These are phyloP conservation scores for Leishmania braziliensis DNA, from an alignment of 208 protist genomes.

Conservation along the genomic window DNA sequence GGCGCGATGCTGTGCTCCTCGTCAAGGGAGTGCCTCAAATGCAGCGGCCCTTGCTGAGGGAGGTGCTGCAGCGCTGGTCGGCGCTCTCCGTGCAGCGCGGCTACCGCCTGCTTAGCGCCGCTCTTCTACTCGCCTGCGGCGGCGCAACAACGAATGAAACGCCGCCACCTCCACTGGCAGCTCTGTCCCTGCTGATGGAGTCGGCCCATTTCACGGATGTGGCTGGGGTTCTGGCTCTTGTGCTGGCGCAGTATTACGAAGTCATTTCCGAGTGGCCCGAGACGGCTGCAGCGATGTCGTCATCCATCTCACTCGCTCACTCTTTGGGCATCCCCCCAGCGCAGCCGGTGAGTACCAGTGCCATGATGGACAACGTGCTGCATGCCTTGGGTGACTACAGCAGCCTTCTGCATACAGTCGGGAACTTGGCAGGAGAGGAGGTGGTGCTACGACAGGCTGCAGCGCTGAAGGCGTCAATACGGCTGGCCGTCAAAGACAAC, in stretches of 20 bases:
- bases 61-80: slow-evolving; percentile 60
- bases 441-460: slow-evolving; percentile 47
- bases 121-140: slow-evolving; percentile 47
- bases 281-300: slow-evolving; percentile 3
- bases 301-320: neutral
- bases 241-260: slow-evolving; percentile 41
- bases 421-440: slow-evolving; percentile 45
- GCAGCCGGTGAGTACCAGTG: neutral
- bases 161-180: slow-evolving; percentile 19
- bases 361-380: slow-evolving; percentile 35
- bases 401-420: slow-evolving; percentile 61
- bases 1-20: slow-evolving; percentile 63
- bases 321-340: neutral
- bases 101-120: slow-evolving; percentile 48
- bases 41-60: slow-evolving; percentile 15
- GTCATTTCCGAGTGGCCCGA: slow-evolving; percentile 2
- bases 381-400: slow-evolving; percentile 61
- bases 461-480: slow-evolving; percentile 39
- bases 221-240: slow-evolving; percentile 65
- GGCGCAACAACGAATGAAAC: slow-evolving; percentile 6
- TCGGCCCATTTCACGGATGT: slow-evolving; percentile 65
- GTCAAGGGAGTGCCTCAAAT: slow-evolving; percentile 36
- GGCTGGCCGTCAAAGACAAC: neutral
- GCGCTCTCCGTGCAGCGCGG: slow-evolving; percentile 57
- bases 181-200: slow-evolving; percentile 51